Evolutionary conservation across 1,284 basidiomycete genomes (phyloP), one percentile per base, ranked within the genome.

Genomic region (Anthracocystis walkeri): DNA sequence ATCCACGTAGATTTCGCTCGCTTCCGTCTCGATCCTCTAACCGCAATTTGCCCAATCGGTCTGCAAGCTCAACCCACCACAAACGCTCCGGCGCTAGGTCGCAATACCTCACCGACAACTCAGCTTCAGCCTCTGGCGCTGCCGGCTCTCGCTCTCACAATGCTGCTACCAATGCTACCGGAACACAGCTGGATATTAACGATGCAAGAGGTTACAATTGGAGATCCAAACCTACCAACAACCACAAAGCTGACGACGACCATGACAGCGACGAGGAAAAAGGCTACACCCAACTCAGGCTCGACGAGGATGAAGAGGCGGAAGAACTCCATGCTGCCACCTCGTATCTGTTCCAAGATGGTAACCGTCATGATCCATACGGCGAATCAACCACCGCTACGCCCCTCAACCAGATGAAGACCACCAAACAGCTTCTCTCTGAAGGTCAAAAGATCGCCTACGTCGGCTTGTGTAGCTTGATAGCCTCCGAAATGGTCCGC

Each of bases 371-470:
- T 29, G 78, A 72, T 31, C 74, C 77, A 18, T 63, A 75, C 48
- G 73, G 62, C 27, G 78, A 79, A 21, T 70, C 61, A 27, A 59
- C 73, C 11, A 38, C 68, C 18, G 82, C 82, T 4, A 83, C 83
- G 6, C 83, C 83, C 0, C 78, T 83, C 53, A 80, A 77, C 60
- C 83, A 85, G 73, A 76, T 85, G 65, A 80, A 80, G 48, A 82
- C 83, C 31, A 85, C 83, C 27, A 85, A 85, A 56, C 74, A 80
- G 57, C 75, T 85, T 0, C 72, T 85, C 4, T 77, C 75, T 49
- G 83, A 85, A 57, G 70, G 77, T 27, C 83, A 84, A 38, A 83
- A 83, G 74, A 82, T 85, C 29, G 83, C 83, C 8, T 85, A 85
- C 48, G 83, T 84, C 2, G 83, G 83, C 20, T 68, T 85, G 7